Evolutionary conservation across 2,329 filamentous ascomycete genomes (phyloP), one percentile per base, ranked within the genome.

Genomic region (Ramularia endophylla): DNA sequence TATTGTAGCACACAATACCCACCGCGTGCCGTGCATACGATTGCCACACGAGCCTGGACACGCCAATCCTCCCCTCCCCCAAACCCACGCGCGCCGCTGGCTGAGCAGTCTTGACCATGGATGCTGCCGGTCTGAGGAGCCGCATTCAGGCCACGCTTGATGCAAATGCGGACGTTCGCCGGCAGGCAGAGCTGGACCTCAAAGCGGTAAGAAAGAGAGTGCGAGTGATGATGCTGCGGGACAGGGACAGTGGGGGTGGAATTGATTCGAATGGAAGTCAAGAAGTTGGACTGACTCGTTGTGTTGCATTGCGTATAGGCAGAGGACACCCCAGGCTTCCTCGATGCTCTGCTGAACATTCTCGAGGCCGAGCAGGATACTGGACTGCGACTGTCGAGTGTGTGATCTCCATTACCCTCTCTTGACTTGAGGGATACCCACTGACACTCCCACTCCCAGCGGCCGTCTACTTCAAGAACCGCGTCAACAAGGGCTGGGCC

Each of bases 401-500:
- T 61, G 54, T 44, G 18, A 17, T 19, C n/a, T 17, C 11, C 43
- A 29, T 32, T 15, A 40, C 9, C 16, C 18, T 12, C 55, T 43
- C 42, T 41, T 38, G 51, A 39, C 54, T 43, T 41, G 35, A n/a
- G 8, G 15, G 17, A 28, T 18, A 31, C 33, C 39, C 44, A 33
- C 19, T 39, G 38, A 11, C 47, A 39, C 16, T 20, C 15, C n/a
- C n/a, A n/a, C 43, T 43, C 38, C 35, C 66, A 95, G 90, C 88
- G 60, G 89, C 90, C 61, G 87, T 98, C 57, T 98, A 97, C 70
- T 80, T 97, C 65, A 98, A 98, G 73, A 97, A 98, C 70, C 85
- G 89, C 63, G 85, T 97, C 65, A 90, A 85, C 65, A 85, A 89
- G 62, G 88, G 87, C 58, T 98, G 92, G 92, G 77, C 83, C 41